Evolutionary conservation across 345 rosid genomes (phyloP).

Genomic region (Ceriops zippeliana): DNA sequence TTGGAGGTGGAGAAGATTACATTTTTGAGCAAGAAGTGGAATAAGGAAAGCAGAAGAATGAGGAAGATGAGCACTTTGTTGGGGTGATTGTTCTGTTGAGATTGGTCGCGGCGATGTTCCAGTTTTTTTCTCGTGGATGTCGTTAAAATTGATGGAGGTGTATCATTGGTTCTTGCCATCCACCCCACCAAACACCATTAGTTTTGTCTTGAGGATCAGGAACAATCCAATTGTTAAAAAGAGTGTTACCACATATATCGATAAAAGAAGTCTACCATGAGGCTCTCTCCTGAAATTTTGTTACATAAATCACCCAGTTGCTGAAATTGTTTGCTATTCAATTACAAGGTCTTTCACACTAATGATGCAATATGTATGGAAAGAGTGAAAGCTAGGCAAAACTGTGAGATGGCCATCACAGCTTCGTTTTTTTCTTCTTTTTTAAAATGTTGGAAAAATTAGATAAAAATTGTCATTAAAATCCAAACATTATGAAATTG

Average conservation of each 20-base stretch:
- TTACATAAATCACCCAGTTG: neutral
- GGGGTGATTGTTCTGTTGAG: slow-evolving; percentile 5
- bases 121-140: slow-evolving; percentile 55
- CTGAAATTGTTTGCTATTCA: neutral
- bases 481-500: too few relatives aligned
- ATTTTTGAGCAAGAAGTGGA: slow-evolving; percentile 33
- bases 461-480: too few relatives aligned
- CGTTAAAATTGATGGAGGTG: slow-evolving; percentile 65
- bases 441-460: too few relatives aligned
- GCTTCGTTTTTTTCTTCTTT: too few relatives aligned
- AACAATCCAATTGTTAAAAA: too few relatives aligned
- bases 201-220: neutral
- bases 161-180: slow-evolving; percentile 87
- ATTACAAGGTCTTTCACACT: neutral
- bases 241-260: too few relatives aligned
- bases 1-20: slow-evolving; percentile 17
- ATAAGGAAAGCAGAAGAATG: slow-evolving; percentile 33
- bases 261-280: too few relatives aligned
- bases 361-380: neutral
- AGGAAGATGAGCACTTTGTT: slow-evolving; percentile 22
- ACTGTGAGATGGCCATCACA: neutral
- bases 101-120: slow-evolving; percentile 22
- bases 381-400: neutral
- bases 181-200: slow-evolving; percentile 26
- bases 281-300: too few relatives aligned